A percentile compares a stretch with the other conserved stretches of the same genome.
Evolutionary conservation across 2,329 filamentous ascomycete genomes (phyloP).

Genomic region (Colletotrichum simmondsii): DNA sequence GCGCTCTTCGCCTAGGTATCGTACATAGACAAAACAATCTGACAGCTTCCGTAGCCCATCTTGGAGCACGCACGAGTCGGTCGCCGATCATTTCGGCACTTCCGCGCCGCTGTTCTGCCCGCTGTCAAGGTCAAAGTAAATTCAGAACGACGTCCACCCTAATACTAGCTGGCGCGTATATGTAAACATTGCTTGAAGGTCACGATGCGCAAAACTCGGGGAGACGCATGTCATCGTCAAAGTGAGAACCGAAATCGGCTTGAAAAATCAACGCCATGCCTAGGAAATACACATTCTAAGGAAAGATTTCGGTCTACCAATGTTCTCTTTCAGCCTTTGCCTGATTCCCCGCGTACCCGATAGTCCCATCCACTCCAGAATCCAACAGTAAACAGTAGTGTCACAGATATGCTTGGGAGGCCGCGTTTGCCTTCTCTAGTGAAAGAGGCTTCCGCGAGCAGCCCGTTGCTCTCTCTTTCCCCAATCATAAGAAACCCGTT

Average conservation of each 20-base stretch:
- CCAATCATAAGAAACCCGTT: slow-evolving; percentile 5
- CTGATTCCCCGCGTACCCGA: not conserved
- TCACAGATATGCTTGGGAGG: not conserved
- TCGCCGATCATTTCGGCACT: not conserved
- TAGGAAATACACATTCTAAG: slow-evolving; percentile 11
- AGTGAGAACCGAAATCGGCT: not conserved
- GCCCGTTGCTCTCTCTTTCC: not conserved
- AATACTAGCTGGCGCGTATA: no score
- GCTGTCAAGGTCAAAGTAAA: not conserved
- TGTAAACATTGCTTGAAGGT: no score
- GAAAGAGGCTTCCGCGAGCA: not conserved
- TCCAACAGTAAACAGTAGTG: slow-evolving; percentile 23
- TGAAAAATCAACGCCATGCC: slow-evolving; percentile 16
- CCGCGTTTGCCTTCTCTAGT: not conserved
- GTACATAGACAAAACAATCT: not conserved
- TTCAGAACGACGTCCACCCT: no score
- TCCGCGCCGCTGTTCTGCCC: not conserved
- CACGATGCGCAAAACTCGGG: not conserved
- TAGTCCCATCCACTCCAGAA: not conserved
- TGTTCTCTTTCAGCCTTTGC: not conserved
- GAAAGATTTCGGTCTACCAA: slow-evolving; percentile 4
- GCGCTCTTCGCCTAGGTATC: slow-evolving; percentile 14
- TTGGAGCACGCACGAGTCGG: not conserved
- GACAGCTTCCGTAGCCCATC: not conserved
- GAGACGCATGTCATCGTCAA: no score